Evolutionary conservation across 768 basidiomycete species (phyloP).

Genomic region (Exidia glandulosa): DNA sequence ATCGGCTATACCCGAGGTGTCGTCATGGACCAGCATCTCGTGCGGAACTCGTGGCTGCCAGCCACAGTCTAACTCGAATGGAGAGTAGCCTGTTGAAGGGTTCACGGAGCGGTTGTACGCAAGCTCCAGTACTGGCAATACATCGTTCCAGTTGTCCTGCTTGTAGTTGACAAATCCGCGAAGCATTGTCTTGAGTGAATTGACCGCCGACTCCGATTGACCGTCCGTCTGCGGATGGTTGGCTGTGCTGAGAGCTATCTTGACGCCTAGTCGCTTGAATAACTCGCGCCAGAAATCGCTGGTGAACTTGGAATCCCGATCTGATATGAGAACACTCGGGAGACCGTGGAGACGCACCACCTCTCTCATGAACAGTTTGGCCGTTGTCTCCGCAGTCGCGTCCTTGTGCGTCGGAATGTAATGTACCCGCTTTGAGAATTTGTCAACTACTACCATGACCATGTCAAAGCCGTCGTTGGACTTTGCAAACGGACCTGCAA

Average conservation of each 20-base stretch:
- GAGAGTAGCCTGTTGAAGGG: conserved; percentile 17
- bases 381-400: too few relatives aligned
- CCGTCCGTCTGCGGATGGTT: not conserved
- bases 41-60: too few relatives aligned
- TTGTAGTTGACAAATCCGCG: conserved; percentile 21
- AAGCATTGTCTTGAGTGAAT: conserved; percentile 29
- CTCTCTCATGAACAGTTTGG: not conserved
- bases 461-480: not conserved
- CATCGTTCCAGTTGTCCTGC: conserved; percentile 25
- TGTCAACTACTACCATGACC: too few relatives aligned
- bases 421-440: conserved; percentile 12
- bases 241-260: not conserved
- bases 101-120: conserved; percentile 22
- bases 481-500: conserved; percentile 15
- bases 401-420: conserved; percentile 10
- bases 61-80: conserved; percentile 21
- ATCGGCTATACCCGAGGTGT: too few relatives aligned
- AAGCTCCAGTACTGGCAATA: conserved; percentile 23
- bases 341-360: too few relatives aligned
- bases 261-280: not conserved
- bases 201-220: conserved; percentile 4
- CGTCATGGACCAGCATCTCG: too few relatives aligned
- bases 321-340: conserved; percentile 1
- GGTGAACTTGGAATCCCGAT: not conserved
- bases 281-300: not conserved